Evolutionary conservation across 208 protist species (phyloP).

Genomic region (Naegleria gruberi): DNA sequence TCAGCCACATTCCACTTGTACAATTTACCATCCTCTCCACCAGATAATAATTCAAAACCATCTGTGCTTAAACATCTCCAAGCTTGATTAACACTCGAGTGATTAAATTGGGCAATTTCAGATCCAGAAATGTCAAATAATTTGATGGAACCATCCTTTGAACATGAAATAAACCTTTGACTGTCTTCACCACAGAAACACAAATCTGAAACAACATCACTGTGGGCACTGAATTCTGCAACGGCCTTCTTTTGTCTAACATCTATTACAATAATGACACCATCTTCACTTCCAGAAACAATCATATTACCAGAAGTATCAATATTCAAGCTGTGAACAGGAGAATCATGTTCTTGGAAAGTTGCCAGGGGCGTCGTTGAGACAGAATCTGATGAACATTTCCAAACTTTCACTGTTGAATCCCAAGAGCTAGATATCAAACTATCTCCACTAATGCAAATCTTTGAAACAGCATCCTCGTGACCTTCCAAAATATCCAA

Average conservation of each 20-base stretch:
- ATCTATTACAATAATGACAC: not conserved
- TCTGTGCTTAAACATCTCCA: not conserved
- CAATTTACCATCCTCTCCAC: not conserved
- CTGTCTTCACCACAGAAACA: not conserved
- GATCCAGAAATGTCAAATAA: not conserved
- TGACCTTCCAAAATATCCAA: slow-evolving; percentile 10
- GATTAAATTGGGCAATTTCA: not conserved
- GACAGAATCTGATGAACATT: not conserved
- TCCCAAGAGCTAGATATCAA: not conserved
- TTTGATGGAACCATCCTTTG: not conserved
- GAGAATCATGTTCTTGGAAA: not conserved
- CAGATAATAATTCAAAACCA: not conserved
- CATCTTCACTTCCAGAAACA: not conserved
- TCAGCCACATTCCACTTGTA: slow-evolving; percentile 2
- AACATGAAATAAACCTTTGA: not conserved
- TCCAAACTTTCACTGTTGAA: not conserved
- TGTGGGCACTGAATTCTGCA: not conserved
- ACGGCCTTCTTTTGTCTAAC: not conserved
- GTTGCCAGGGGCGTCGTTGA: not conserved
- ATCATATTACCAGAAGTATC: not conserved
- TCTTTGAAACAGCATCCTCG: not conserved
- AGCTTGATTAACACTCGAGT: not conserved
- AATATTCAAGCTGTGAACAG: not conserved
- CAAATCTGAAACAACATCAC: not conserved
- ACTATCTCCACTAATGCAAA: not conserved